Percentiles rank a stretch among this genome's conserved stretches.
Evolutionary conservation across 805 yeast genomes (phyloP).

Genomic region (Saturnispora halmiae): DNA sequence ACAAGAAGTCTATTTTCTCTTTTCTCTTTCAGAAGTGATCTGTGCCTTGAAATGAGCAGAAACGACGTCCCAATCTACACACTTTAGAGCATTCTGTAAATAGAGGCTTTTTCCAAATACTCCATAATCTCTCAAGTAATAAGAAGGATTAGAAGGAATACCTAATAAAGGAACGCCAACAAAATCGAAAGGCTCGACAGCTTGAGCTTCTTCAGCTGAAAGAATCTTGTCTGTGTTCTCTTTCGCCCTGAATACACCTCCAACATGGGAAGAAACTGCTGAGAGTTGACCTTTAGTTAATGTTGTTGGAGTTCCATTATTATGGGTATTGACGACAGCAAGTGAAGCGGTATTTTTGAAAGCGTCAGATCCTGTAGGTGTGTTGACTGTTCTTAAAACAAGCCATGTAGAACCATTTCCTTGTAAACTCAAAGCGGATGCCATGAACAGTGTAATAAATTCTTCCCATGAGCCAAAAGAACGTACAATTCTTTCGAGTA

Average conservation of each 20-base stretch:
- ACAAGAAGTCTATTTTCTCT: not conserved
- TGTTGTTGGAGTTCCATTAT: constrained; percentile 77
- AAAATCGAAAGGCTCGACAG: constrained; percentile 34
- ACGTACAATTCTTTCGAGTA: constrained; percentile 40
- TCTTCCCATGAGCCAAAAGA: constrained; percentile 74
- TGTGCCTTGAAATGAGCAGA: constrained; percentile 4
- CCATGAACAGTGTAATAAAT: constrained; percentile 59
- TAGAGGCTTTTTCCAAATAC: constrained; percentile 67
- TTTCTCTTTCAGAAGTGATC: constrained; percentile 4
- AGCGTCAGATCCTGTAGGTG: constrained; percentile 13
- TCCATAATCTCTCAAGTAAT: constrained; percentile 67
- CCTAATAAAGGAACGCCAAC: constrained; percentile 52
- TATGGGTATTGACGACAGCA: constrained; percentile 74
- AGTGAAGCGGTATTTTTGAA: constrained; percentile 35
- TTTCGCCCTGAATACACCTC: constrained; percentile 9
- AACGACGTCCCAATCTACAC: constrained; percentile 77
- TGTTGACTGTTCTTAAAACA: constrained; percentile 43
- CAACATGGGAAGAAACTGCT: constrained; percentile 13
- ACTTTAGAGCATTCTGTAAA: constrained; percentile 64
- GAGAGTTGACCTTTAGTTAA: constrained; percentile 42
- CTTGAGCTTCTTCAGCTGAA: constrained; percentile 33
- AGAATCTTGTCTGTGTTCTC: constrained; percentile 21
- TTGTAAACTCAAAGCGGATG: constrained; percentile 59
- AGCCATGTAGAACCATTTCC: constrained; percentile 94
- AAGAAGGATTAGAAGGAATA: constrained; percentile 63